Percentiles rank a stretch among this genome's conserved stretches.
Evolutionary conservation across 768 basidiomycete genomes (phyloP).

Genomic region (Neoboletus magnificus): DNA sequence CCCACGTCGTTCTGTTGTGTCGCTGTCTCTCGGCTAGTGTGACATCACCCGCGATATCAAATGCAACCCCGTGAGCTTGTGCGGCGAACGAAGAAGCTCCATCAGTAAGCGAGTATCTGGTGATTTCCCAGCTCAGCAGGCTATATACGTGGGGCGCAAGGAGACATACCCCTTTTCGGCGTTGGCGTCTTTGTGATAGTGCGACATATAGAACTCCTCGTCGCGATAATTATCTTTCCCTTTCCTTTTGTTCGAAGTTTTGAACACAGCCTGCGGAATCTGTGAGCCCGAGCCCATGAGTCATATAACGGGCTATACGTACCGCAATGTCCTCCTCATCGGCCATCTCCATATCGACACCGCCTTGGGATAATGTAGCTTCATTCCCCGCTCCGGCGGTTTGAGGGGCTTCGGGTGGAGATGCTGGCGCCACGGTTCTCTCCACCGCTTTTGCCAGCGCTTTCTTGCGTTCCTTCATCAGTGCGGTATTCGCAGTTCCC

Average conservation of each 20-base stretch:
- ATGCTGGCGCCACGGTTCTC: conserved; percentile 37
- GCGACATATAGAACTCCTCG: conserved; percentile 86
- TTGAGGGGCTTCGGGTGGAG: conserved; percentile 28
- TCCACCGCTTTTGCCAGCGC: conserved; percentile 64
- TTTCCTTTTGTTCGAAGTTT: conserved; percentile 44
- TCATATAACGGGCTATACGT: conserved; percentile 10
- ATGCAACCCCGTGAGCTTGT: conserved; percentile 75
- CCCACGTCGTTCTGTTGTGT: conserved; percentile 73
- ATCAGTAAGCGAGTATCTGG: conserved; percentile 84
- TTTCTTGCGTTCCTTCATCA: conserved; percentile 89
- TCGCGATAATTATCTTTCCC: conserved; percentile 61
- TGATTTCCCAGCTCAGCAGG: not conserved
- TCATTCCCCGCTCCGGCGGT: conserved; percentile 35
- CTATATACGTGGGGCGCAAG: not conserved
- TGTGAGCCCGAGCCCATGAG: conserved; percentile 1
- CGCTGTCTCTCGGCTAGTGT: conserved; percentile 54
- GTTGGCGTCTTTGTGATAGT: conserved; percentile 81
- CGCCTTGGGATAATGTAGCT: conserved; percentile 25
- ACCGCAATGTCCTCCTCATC: conserved; percentile 78
- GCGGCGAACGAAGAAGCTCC: conserved; percentile 83
- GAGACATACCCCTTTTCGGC: conserved; percentile 85
- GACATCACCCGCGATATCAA: conserved; percentile 80
- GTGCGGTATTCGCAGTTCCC: conserved; percentile 52
- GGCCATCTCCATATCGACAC: conserved; percentile 60
- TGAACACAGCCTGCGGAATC: conserved; percentile 59